Conservation (phyloP, 1,284 basidiomycete species). For the Irpex rosettiformis region DNA sequence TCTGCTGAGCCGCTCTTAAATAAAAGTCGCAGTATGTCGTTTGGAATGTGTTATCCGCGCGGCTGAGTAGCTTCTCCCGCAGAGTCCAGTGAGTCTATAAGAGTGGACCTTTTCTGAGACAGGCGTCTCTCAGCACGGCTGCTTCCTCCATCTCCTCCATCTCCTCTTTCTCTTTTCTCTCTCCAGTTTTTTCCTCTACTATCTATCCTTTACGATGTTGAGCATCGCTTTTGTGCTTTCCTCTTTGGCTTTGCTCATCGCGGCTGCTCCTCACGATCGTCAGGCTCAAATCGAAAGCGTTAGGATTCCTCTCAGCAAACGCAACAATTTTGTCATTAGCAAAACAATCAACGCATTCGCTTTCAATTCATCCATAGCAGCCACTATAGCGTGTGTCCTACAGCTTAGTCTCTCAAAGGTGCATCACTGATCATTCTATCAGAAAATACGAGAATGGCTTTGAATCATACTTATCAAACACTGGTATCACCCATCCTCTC, state of each 20-base stretch:
- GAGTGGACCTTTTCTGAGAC: background rate
- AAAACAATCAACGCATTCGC: background rate
- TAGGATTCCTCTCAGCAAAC: constrained; percentile 8
- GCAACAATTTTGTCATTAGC: background rate
- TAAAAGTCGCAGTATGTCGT: background rate
- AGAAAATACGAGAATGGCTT: constrained; percentile 14
- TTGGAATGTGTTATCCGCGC: background rate
- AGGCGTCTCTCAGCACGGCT: background rate
- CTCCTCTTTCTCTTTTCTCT: background rate
- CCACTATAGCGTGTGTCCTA: constrained; percentile 2
- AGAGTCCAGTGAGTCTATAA: background rate
- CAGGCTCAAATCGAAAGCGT: background rate
- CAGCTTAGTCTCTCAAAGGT: background rate
- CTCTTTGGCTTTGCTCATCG: constrained; percentile 1
- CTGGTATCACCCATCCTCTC: constrained; percentile 9
- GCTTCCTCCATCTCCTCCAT: background rate
- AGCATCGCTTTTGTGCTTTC: constrained; percentile 15
- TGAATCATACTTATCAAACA: constrained; percentile 8
- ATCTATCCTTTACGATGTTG: constrained; percentile 14
- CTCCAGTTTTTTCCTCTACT: background rate
- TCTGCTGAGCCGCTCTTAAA: background rate
- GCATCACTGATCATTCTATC: background rate
- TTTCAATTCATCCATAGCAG: background rate
- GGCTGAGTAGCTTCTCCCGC: background rate
- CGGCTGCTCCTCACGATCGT: background rate